A percentile compares a stretch with the other conserved stretches of the same genome.
Evolutionary conservation across 345 rosid species (phyloP).

Genomic region (Luvunga scandens): DNA sequence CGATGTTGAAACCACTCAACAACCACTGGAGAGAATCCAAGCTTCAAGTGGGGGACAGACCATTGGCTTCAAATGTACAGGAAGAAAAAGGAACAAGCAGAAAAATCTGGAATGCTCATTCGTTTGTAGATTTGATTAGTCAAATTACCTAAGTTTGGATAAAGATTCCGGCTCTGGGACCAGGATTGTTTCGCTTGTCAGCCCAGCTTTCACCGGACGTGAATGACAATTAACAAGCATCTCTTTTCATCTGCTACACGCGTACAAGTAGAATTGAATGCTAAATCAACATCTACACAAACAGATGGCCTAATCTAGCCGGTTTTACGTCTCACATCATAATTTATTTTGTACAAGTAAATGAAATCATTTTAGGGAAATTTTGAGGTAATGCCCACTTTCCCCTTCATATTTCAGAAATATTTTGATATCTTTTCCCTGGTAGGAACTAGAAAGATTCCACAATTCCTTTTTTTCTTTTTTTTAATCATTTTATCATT

Average conservation of each 20-base stretch:
- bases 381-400: no score
- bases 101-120: not conserved
- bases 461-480: no score
- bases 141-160: not conserved
- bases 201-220: not conserved
- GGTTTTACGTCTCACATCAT: not conserved
- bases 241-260: not conserved
- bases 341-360: no score
- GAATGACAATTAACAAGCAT: not conserved
- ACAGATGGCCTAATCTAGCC: not conserved
- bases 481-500: no score
- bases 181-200: not conserved
- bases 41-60: not conserved
- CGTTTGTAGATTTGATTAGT: not conserved
- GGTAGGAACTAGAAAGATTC: no score
- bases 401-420: no score
- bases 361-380: no score
- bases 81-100: not conserved
- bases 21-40: conserved; percentile 6
- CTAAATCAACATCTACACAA: not conserved
- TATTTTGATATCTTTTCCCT: no score
- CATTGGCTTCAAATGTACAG: not conserved
- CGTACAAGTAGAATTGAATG: not conserved
- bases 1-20: conserved; percentile 3
- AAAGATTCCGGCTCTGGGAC: not conserved